Evolutionary conservation across 2,329 filamentous ascomycete species (phyloP), one percentile per base, ranked within the genome.

Genomic region (Trichoderma pleuroti): DNA sequence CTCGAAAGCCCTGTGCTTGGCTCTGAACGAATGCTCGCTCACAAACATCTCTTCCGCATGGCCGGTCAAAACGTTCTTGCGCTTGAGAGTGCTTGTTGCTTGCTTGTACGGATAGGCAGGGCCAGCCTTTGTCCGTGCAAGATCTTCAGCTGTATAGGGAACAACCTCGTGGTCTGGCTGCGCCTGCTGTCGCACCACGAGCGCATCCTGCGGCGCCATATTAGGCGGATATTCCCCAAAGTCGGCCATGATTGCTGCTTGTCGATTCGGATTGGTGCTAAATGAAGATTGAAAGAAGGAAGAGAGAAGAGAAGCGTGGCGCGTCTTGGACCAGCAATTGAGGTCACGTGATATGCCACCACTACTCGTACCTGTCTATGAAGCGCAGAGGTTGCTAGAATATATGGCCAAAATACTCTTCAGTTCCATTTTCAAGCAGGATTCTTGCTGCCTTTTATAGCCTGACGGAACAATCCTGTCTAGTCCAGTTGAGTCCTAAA

Each of bases 11-110:
- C 93, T 91, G 79, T 98, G 94, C 74, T 96, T 94, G 77, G 88
- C 89, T 75, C 93, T 90, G 79, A 99, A 99, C 0, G 93, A 94
- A 73, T 95, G 89, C 77, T 98, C 96, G 80, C 93, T 97, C 74
- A 99, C 89, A 75, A 89, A 92, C 0, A 92, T 94, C 81, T 99
- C 95, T 75, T 96, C 88, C 2, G 96, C 96, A 76, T 88, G 91
- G 12, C 96, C 96, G 0, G 96, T 98, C 12, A 93, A 86, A 1
- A 94, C 86, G 73, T 94, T 95, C 78, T 94, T 95, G 72, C 92
- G 89, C 81, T 94, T 95, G 71, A 90, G 79, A 1, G 82, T 81
- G 62, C 83, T 87, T 24, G 85, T 81, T 32, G 89, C 86, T 74
- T 90, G 85, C 78, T 89, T 90, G 81, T 93, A 95, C 1, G 93